Base-by-base conservation (phyloP, 805 yeast genomes). In the Kuraishia ogatae region DNA sequence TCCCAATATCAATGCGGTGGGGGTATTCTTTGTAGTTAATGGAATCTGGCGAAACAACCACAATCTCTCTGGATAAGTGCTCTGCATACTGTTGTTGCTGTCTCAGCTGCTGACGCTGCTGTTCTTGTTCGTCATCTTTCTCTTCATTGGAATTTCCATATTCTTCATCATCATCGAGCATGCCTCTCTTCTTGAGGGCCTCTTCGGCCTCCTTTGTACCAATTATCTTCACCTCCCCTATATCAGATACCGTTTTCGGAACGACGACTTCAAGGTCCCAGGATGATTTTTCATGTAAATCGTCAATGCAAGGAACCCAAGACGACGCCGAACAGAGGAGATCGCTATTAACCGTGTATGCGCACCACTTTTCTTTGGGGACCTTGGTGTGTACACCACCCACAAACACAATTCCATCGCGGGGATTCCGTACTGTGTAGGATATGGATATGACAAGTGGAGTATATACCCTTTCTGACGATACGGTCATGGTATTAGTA, bases 251-350 rank as follows among this genome's bases (percentile, higher is more conserved):
- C 0, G 93, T 84, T 62, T 89, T 80, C 0, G 97, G 97, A 2
- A 90, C 83, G 58, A 85, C 82, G n/a, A 94, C 74, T 64, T 89
- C 96, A 10, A 94, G 66, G 59, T 91, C 91, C 98, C 98, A 94
- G 0, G 97, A 87, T 49, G 88, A 86, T 58, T 89, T 81, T 62
- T 91, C 97, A 80, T 92, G 86, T 35, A 91, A 68, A 50, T 86
- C 88, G 60, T 94, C 97, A 5, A 94, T 78, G 66, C 99, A 94
- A 0, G 99, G 99, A 52, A 94, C 87, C 99, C 99, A 94, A n/a
- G 91, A 86, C 1, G 97, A 89, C 0, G 98, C 88, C 17, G 94
- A 82, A 2, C 87, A 77, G 19, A 90, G 89, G 50, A 85, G 70
- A 28, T 89, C 91, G 3, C 89, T 77, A 64, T 93, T 92, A 1